A percentile compares a stretch with the other conserved stretches of the same genome.
Evolutionary conservation across 208 protist genomes (phyloP).

Genomic region (Blechomonas ayalai): DNA sequence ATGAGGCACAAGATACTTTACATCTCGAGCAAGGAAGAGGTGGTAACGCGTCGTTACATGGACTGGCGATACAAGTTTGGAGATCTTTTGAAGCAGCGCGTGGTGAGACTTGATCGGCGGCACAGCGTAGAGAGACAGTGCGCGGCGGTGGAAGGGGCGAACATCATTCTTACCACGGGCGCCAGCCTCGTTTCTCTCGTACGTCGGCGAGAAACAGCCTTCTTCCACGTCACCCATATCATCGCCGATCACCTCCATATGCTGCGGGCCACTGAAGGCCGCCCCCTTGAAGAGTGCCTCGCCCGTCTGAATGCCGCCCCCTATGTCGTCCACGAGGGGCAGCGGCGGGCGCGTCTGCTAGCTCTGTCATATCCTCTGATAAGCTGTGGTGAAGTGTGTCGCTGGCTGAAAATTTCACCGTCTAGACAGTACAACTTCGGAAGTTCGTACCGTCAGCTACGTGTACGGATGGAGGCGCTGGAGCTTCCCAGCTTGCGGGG

Average conservation of each 20-base stretch:
- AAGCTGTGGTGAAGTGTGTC: slow-evolving; percentile 69
- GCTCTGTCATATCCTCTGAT: slow-evolving; percentile 85
- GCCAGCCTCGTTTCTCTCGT: slow-evolving; percentile 38
- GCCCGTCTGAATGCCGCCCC: slow-evolving; percentile 58
- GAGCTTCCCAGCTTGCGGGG: slow-evolving; percentile 39
- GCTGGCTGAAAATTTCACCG: slow-evolving; percentile 64
- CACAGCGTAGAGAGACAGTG: slow-evolving; percentile 5
- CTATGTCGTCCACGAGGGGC: slow-evolving; percentile 41
- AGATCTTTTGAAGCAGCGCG: slow-evolving; percentile 48
- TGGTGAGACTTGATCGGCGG: slow-evolving; percentile 32
- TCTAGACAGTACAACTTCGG: slow-evolving; percentile 75
- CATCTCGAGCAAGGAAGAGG: slow-evolving; percentile 60
- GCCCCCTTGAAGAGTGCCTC: slow-evolving; percentile 79
- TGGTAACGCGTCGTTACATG: slow-evolving; percentile 59
- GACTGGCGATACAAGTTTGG: slow-evolving; percentile 83
- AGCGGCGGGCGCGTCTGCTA: slow-evolving; percentile 54
- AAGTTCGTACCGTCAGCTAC: slow-evolving; percentile 59
- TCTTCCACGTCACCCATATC: slow-evolving; percentile 68
- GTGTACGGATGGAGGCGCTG: slow-evolving; percentile 48
- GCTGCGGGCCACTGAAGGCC: slow-evolving; percentile 61
- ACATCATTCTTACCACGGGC: slow-evolving; percentile 58
- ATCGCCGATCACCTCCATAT: slow-evolving; percentile 80
- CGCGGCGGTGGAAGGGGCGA: slow-evolving; percentile 11
- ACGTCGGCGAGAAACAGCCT: slow-evolving; percentile 22
- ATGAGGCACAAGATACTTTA: slow-evolving; percentile 64